Percentiles rank a stretch among this genome's conserved stretches.
Conservation (phyloP, 352 stramenopile genomes). For the Thraustochytrium sp. region DNA sequence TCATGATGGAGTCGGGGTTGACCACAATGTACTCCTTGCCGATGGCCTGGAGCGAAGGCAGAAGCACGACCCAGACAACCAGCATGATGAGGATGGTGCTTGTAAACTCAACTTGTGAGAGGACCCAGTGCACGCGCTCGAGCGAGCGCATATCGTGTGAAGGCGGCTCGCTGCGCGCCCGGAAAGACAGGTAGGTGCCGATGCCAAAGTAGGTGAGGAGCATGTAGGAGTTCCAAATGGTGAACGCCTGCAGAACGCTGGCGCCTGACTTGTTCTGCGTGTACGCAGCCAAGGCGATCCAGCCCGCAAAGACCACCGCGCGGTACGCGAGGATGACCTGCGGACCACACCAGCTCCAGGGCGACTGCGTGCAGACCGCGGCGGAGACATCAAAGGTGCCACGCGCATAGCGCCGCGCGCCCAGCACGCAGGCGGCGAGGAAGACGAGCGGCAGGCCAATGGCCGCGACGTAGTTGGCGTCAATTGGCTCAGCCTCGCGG, state of each 20-base stretch:
- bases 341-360: not conserved
- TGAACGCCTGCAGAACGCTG: not conserved
- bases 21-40: not conserved
- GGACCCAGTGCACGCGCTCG: not conserved
- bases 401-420: not conserved
- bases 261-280: not conserved
- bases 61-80: not conserved
- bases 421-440: not conserved
- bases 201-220: conserved; percentile 18
- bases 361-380: not conserved
- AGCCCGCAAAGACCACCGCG: not conserved
- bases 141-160: not conserved
- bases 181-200: not conserved
- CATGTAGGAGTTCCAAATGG: conserved; percentile 1
- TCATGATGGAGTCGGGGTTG: not conserved
- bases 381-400: not conserved
- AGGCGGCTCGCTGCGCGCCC: not conserved
- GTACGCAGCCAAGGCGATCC: not conserved
- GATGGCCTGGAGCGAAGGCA: not conserved
- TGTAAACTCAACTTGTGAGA: not conserved
- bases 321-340: conserved; percentile 10
- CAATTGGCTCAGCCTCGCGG: not conserved
- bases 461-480: not conserved
- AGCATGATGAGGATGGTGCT: not conserved
- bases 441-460: not conserved